phyloP scores from a whole-genome alignment of 2,329 filamentous ascomycete species.

The Incumbomyces delicatus region DNA sequence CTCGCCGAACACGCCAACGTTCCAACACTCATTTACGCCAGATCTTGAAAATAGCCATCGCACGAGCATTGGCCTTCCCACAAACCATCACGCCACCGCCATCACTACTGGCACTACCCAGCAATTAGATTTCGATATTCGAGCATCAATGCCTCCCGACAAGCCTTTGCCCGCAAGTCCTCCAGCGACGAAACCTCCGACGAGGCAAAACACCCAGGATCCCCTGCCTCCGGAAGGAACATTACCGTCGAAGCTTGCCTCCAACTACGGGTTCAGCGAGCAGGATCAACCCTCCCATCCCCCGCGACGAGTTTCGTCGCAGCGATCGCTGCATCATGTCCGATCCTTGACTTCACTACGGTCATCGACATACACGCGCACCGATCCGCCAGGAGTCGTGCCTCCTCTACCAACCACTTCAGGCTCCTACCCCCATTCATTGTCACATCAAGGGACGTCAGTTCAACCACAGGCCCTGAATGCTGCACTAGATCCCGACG shows the following conservation, averaged over 20 bases:
- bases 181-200: conserved; percentile 9
- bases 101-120: too few species aligned
- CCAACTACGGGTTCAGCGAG: conserved; percentile 18
- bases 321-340: conserved; percentile 24
- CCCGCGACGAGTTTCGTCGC: conserved; percentile 18
- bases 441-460: conserved; percentile 19
- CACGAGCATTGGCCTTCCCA: conserved; percentile 45
- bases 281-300: conserved; percentile 20
- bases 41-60: conserved; percentile 36
- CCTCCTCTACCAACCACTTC: conserved; percentile 6
- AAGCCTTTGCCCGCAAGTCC: conserved; percentile 3
- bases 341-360: conserved; percentile 33
- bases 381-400: not conserved
- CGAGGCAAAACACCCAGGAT: conserved; percentile 13
- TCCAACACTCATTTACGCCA: conserved; percentile 31
- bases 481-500: conserved; percentile 23
- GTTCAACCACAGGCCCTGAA: conserved; percentile 22
- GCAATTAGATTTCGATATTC: conserved; percentile 18
- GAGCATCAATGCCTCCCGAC: conserved; percentile 5
- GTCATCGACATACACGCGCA: conserved; percentile 24
- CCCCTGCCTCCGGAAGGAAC: conserved; percentile 10
- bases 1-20: conserved; percentile 36
- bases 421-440: not conserved
- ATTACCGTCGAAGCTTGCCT: conserved; percentile 13
- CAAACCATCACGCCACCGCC: conserved; percentile 31